phyloP scores from a whole-genome alignment of 805 yeast species.

The Candida multigemmis region DNA sequence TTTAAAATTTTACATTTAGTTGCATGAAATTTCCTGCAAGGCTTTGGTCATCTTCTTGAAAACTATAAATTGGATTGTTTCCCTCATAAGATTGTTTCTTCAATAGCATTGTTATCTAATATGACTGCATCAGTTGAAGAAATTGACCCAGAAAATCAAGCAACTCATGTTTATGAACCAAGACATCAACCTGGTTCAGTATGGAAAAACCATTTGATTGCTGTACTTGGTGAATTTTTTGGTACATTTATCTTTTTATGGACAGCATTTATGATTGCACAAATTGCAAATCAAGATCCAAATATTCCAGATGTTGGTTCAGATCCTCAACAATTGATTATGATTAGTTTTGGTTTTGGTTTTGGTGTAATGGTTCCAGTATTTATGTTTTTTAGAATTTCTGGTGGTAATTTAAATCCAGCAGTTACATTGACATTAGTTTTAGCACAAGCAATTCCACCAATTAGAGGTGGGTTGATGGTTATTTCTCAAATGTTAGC shows the following conservation, averaged over 20 bases:
- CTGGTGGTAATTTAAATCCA: conserved; percentile 89
- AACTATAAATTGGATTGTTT: too few relatives aligned
- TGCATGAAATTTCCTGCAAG: too few relatives aligned
- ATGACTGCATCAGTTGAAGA: conserved; percentile 12
- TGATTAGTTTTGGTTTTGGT: conserved; percentile 85
- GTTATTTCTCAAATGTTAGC: conserved; percentile 64
- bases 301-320: conserved; percentile 30
- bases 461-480: conserved; percentile 60
- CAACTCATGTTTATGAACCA: conserved; percentile 11
- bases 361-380: conserved; percentile 73
- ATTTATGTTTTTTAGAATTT: conserved; percentile 59
- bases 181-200: conserved; percentile 11
- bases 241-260: conserved; percentile 83
- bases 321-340: conserved; percentile 58
- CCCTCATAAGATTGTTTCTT: too few relatives aligned
- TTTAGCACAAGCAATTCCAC: conserved; percentile 66
- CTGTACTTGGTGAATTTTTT: conserved; percentile 70
- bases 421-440: conserved; percentile 72
- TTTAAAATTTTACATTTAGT: too few relatives aligned
- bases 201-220: conserved; percentile 48
- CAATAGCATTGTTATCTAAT: conserved; percentile 1
- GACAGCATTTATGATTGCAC: conserved; percentile 77
- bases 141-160: conserved; percentile 19
- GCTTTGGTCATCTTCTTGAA: too few relatives aligned
- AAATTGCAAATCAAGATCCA: conserved; percentile 62